A percentile compares a stretch with the other conserved stretches of the same genome.
Conservation (phyloP, 2,329 filamentous ascomycete species). For the Cordyceps pruinosa region DNA sequence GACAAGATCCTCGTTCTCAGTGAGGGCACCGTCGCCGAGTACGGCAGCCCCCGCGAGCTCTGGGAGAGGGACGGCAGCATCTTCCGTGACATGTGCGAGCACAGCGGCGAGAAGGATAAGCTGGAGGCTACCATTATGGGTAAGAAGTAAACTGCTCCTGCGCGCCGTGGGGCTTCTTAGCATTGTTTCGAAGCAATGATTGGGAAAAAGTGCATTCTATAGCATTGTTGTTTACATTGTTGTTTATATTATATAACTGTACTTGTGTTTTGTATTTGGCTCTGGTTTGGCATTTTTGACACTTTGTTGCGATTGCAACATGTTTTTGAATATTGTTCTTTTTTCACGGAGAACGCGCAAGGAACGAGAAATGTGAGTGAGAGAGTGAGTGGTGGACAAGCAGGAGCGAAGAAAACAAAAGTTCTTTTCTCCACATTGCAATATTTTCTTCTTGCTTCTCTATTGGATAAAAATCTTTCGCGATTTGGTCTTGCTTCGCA, state of each 20-base stretch:
- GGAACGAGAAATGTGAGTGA: not conserved
- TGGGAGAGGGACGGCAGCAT: slow-evolving; percentile 46
- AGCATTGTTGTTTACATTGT: slow-evolving; percentile 4
- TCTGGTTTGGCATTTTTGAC: not conserved
- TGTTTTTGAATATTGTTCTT: not conserved
- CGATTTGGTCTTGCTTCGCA: not conserved
- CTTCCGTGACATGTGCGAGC: slow-evolving; percentile 57
- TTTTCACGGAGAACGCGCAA: no score
- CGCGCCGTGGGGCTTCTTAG: no score
- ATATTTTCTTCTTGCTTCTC: not conserved
- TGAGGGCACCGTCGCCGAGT: slow-evolving; percentile 62
- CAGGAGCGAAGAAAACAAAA: not conserved
- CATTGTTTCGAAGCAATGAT: not conserved
- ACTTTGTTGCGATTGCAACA: not conserved
- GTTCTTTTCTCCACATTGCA: not conserved
- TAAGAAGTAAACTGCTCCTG: slow-evolving; percentile 7
- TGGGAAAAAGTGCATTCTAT: not conserved
- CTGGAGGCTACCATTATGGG: slow-evolving; percentile 39
- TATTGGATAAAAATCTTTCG: not conserved
- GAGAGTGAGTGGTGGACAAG: not conserved
- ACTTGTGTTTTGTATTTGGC: not conserved
- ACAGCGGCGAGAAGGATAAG: slow-evolving; percentile 52
- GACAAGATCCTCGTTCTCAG: slow-evolving; percentile 66
- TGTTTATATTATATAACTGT: not conserved
- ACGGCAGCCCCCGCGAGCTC: slow-evolving; percentile 56